Percentiles rank a stretch among this genome's conserved stretches.
Conservation (phyloP, 1,139 yeast species). For the Debaryomyces singareniensis region DNA sequence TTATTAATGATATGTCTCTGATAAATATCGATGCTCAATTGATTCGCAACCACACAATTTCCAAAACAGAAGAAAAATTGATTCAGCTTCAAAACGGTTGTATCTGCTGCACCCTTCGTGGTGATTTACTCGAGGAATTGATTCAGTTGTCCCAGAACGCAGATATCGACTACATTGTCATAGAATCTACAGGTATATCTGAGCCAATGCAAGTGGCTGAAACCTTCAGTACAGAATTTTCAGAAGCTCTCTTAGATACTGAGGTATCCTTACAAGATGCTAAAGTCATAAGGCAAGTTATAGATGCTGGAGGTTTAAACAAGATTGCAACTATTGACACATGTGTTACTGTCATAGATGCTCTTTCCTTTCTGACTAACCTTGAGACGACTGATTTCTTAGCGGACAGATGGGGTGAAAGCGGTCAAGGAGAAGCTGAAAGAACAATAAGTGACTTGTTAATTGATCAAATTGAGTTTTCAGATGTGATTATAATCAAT, state of each 20-base stretch:
- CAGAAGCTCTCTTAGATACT: constrained; percentile 17
- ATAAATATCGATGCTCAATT: constrained; percentile 37
- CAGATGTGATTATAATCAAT: constrained; percentile 37
- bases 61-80: constrained; percentile 34
- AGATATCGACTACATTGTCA: constrained; percentile 34
- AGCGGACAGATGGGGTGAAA: constrained; percentile 32
- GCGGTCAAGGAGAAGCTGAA: constrained; percentile 31
- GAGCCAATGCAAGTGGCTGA: constrained; percentile 49
- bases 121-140: constrained; percentile 38
- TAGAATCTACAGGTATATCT: constrained; percentile 41
- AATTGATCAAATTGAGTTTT: constrained; percentile 42
- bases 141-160: constrained; percentile 25
- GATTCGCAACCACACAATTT: constrained; percentile 30
- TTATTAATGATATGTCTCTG: constrained; percentile 36
- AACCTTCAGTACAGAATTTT: constrained; percentile 37
- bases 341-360: constrained; percentile 42
- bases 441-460: constrained; percentile 39
- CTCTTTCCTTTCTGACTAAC: constrained; percentile 29
- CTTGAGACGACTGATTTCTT: constrained; percentile 38
- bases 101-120: constrained; percentile 42
- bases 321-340: constrained; percentile 35
- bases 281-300: constrained; percentile 20
- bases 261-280: constrained; percentile 12
- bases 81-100: constrained; percentile 43
- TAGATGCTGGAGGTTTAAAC: constrained; percentile 32